Percentiles rank a stretch among this genome's conserved stretches.
phyloP scores from a whole-genome alignment of 495 filamentous ascomycete species.

The Rhizodiscina lignyota region DNA sequence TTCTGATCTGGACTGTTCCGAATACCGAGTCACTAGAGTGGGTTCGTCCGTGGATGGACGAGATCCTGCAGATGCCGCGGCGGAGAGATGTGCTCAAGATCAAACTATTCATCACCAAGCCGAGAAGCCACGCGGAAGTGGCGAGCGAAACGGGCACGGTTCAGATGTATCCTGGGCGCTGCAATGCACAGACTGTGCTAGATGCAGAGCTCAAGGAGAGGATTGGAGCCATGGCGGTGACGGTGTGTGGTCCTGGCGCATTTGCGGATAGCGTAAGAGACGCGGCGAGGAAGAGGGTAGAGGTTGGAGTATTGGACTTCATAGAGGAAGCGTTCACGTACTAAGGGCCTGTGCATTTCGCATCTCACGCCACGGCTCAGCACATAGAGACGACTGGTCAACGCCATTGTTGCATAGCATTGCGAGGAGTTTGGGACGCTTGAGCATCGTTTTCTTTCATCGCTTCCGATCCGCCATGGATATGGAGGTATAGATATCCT shows the following conservation, averaged over 20 bases:
- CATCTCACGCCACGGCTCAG: too few species aligned
- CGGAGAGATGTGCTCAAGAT: slow-evolving; percentile 71
- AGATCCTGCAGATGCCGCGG: slow-evolving; percentile 68
- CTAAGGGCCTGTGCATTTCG: too few species aligned
- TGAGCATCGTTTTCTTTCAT: too few species aligned
- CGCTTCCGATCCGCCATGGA: too few species aligned
- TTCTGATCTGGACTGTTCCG: slow-evolving; percentile 84
- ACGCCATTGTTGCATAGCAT: too few species aligned
- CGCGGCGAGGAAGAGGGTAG: slow-evolving; percentile 49
- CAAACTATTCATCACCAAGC: slow-evolving; percentile 79
- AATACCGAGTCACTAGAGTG: slow-evolving; percentile 71
- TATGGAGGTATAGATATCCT: too few species aligned
- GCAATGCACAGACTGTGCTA: slow-evolving; percentile 40
- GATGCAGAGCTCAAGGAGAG: slow-evolving; percentile 61
- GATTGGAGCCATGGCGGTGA: slow-evolving; percentile 69
- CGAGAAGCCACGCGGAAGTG: slow-evolving; percentile 62
- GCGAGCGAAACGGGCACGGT: slow-evolving; percentile 67
- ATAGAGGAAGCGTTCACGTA: slow-evolving; percentile 84
- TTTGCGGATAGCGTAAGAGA: slow-evolving; percentile 75
- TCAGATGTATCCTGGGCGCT: slow-evolving; percentile 73
- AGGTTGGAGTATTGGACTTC: slow-evolving; percentile 62
- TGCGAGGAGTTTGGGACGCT: too few species aligned
- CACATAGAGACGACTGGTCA: too few species aligned
- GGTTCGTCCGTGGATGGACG: slow-evolving; percentile 92
- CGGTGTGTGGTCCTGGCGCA: slow-evolving; percentile 77